Base-by-base conservation (phyloP, 257 asterid genomes). In the Fraxinus pennsylvanica region DNA sequence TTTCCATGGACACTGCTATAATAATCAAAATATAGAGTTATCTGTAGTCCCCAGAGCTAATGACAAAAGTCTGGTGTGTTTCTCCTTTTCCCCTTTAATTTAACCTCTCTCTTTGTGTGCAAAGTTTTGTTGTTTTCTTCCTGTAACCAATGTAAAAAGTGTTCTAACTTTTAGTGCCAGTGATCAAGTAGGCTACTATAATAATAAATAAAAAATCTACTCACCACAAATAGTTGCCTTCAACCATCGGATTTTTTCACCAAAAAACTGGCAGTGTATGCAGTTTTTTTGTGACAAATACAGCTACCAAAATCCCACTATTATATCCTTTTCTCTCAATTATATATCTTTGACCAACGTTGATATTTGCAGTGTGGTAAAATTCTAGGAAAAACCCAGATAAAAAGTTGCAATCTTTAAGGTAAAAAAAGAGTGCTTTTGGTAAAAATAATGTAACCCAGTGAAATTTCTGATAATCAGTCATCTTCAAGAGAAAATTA, bases 401-500 rank as follows among this genome's bases (percentile, higher is more conserved):
- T 65, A 65, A 70, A 69, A 54, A 76, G 36, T 41, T 68, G 15
- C 41, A 61, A 66, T 74, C 21, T 75, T 41, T 82, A 65, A 39
- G 35, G 73, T 82, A 0, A 68, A 73, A 25, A 67, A 63, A 9
- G 29, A 36, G 10, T 30, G 19, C 71, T 43, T 66, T 71, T 33
- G 6, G 17, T 9, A 22, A 25, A 61, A 25, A 61, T 25, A 61
- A 61, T 61, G 68, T 61, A 25, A 61, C 35, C 15, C 68, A 25
- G 68, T 61, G 27, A 61, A 57, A 1, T 71, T 61, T n/a, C 41
- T 71, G 84, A 68, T 82, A 74, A 80, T 47, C 47, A 77, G 86
- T 85, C 84, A 82, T 82, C 73, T 82, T 85, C 86, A 74, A 2
- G 33, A 59, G 67, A 75, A 79, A 71, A 43, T 54, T 54, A 66